phyloP scores from a whole-genome alignment of 768 basidiomycete species.

The Leccinum rimulosum region DNA sequence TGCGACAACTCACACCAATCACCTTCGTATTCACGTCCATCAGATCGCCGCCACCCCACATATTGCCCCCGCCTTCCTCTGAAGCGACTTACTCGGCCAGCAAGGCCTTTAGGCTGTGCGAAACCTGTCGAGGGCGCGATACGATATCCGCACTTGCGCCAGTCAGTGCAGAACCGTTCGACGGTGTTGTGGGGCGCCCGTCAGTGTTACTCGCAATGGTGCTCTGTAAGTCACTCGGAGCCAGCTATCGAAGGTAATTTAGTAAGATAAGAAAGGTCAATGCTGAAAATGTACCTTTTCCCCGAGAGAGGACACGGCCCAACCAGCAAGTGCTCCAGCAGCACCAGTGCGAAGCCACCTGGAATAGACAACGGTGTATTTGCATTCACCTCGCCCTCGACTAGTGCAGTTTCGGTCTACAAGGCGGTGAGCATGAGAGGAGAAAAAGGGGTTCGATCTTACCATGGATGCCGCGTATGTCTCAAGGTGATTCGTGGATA shows the following conservation, averaged over 20 bases:
- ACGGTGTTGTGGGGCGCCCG: slow-evolving; percentile 44
- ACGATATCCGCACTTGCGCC: neutral
- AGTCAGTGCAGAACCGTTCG: neutral
- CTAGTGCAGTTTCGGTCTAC: slow-evolving; percentile 56
- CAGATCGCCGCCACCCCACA: slow-evolving; percentile 76
- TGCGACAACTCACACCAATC: slow-evolving; percentile 78
- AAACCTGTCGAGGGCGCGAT: slow-evolving; percentile 15
- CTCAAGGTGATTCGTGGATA: slow-evolving; percentile 84
- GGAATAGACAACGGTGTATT: slow-evolving; percentile 27
- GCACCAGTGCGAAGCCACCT: slow-evolving; percentile 58
- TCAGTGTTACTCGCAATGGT: slow-evolving; percentile 48
- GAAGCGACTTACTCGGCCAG: slow-evolving; percentile 55
- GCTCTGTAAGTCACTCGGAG: slow-evolving; percentile 69
- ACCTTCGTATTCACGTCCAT: slow-evolving; percentile 90
- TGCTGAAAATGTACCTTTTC: slow-evolving; percentile 56
- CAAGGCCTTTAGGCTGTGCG: slow-evolving; percentile 54
- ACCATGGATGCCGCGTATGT: slow-evolving; percentile 82
- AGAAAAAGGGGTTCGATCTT: slow-evolving; percentile 18
- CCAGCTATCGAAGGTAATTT: slow-evolving; percentile 45
- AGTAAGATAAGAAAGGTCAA: neutral
- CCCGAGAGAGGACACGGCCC: slow-evolving; percentile 90
- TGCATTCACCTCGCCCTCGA: slow-evolving; percentile 38
- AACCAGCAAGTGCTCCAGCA: slow-evolving; percentile 88
- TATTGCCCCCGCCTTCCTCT: slow-evolving; percentile 41
- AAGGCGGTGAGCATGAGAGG: neutral